Evolutionary conservation across 495 filamentous ascomycete species (phyloP), one percentile per base, ranked within the genome.

Genomic region (Penicillium steckii): DNA sequence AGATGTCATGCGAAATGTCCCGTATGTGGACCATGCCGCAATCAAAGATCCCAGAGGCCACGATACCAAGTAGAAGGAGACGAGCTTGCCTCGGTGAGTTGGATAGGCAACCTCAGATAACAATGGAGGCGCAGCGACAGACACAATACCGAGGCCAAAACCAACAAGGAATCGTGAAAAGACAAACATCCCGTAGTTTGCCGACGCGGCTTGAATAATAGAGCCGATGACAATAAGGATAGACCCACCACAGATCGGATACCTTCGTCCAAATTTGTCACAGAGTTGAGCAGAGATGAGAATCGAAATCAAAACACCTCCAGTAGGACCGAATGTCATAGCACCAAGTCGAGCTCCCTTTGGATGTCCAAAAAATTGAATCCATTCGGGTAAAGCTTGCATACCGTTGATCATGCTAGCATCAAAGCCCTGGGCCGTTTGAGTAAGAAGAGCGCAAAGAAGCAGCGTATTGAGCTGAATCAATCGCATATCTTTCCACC

Each of bases 161-260:
- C 82, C 82, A 51, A 85, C 77, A 61, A 81, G 65, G 37, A 71
- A 63, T 69, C 72, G 43, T 5, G 55, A 61, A 21, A 61, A 57
- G 17, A 73, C 53, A 51, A 75, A 74, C 72, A 77, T 70, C 30
- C 66, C 71, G 29, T 83, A 69, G 52, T 78, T 73, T 22, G 72
- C 62, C 32, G 73, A 69, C 4, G 69, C 68, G 44, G 73, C 72
- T 64, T 86, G 82, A 18, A 84, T 61, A 17, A 82, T 53, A 4
- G 62, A 72, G 44, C 81, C 83, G 25, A 81, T 64, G 48, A 84
- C 79, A 79, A 85, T 85, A 56, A 85, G 76, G 3, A 73, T 60
- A 35, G 80, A 80, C 37, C 83, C 83, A 44, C 80, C 66, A 44
- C 72, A 67, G 50, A 86, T 83, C 40, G 62, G 55, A 9, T 46